Base-by-base conservation (phyloP, 805 yeast genomes). In the Teunomyces stri region DNA sequence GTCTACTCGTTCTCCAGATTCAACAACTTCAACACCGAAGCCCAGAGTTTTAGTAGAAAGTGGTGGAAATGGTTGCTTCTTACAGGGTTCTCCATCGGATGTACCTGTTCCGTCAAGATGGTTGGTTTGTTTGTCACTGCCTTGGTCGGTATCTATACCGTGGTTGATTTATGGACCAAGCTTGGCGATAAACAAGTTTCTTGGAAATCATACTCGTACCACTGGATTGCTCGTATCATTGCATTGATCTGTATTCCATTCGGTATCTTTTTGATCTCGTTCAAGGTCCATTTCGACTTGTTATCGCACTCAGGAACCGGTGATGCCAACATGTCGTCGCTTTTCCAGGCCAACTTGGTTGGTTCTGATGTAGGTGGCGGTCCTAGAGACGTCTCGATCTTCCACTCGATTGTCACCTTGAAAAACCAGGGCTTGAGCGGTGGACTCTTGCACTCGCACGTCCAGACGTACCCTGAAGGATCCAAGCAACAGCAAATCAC, bases 21-120 rank as follows among this genome's bases (percentile, higher is more conserved):
- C 70, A 85, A 88, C 69, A 81, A 76, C 56, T 72, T 78, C 59
- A 80, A 80, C 62, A 66, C 58, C 48, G n/a, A 7, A 3, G 67
- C 74, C 35, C 62, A 69, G 44, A 71, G 73, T 30, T 89, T 91
- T 61, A 62, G 87, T 10, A 73, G 83, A 59, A 78, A 81, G 61
- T 92, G 99, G 97, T 94, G 96, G 96, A 82, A 82, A 64, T 92
- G 97, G 96, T 69, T 94, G 44, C 57, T 85, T 20, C 69, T 87
- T 49, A 87, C 96, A 6, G 99, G 99, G 54, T 70, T 89, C 44
- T 74, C 82, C 40, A 82, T 94, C 59, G 98, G 99, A 36, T 87
- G 94, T 65, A 87, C 91, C 15, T 85, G 92, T 62, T 86, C 96
- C 25, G 96, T 90, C 48, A 94, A 94, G 70, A 89, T 91, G 96